Evolutionary conservation across 23 red algal genomes (phyloP), one percentile per base, ranked within the genome.

Genomic region (Gracilaria caudata): DNA sequence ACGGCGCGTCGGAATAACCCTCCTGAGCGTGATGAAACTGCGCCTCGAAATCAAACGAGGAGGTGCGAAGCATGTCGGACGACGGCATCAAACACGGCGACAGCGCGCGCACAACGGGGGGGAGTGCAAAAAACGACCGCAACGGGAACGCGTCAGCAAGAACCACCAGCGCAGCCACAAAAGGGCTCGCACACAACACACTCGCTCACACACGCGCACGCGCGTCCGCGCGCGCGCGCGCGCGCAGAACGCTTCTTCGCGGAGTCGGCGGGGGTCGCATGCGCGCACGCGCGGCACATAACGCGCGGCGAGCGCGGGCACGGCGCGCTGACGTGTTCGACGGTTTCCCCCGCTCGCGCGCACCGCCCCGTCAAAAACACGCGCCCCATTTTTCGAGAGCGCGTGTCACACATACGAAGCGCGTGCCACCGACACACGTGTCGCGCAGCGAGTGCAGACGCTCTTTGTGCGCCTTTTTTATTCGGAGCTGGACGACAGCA

Each of bases 1-100:
- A 20, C 30, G 34, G 11, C 36, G 32, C 43, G 53, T 83, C 79
- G 57, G 57, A 83, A 45, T 83, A 63, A 8, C 79, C 63, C 57
- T 66, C 63, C 70, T 75, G 70, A 20, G 49, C 56, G 55, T 83
- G 79, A 30, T 68, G 79, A 68, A 83, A 83, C 79, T 83, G 79
- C 53, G 79, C 79, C 24, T 83, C 79, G 4, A 83, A 83, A 19
- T 83, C 79, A 53, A 66, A 83, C 32, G 70, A 75, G 24, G 37
- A 17, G 4, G 70, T 13, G n/a, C 43, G 70, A 75, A 75, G 70
- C 70, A 75, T 75, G 7, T 39, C 70, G 70, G 17, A 66, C 37
- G 34, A 71, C 32, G 65, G 65, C 2, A 72, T 13, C 35, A 28
- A n/a, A 1, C 35, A 10, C 6, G n/a, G 21, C 47, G 70, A 45